phyloP scores from a whole-genome alignment of 1,284 basidiomycete species.

The Omphalotus olearius region DNA sequence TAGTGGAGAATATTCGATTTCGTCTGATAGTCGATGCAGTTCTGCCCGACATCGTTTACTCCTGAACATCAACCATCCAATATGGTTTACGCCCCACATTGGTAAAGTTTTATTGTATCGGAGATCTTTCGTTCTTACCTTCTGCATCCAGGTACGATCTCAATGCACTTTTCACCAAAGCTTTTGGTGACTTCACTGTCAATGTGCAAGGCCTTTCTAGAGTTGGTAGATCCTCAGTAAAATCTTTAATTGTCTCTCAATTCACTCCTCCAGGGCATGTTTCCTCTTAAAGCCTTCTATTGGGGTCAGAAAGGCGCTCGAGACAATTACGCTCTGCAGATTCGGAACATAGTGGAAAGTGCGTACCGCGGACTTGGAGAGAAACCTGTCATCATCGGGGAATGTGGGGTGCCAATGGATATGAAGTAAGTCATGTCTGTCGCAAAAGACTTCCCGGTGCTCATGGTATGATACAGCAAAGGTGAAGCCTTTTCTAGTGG shows the following conservation, averaged over 20 bases:
- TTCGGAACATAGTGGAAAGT: slow-evolving; percentile 72
- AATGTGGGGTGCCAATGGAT: slow-evolving; percentile 92
- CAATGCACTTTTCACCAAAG: slow-evolving; percentile 78
- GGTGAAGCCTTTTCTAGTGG: slow-evolving; percentile 69
- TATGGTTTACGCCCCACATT: slow-evolving; percentile 89
- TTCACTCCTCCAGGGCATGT: slow-evolving; percentile 65
- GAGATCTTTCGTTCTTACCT: background rate
- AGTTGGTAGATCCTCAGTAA: slow-evolving; percentile 38
- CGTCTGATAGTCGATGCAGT: slow-evolving; percentile 38
- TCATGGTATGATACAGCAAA: slow-evolving; percentile 39
- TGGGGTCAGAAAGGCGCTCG: slow-evolving; percentile 81
- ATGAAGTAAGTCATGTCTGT: slow-evolving; percentile 64
- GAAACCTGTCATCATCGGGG: slow-evolving; percentile 80
- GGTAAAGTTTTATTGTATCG: slow-evolving; percentile 41
- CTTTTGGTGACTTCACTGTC: slow-evolving; percentile 77
- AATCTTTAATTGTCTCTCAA: slow-evolving; percentile 10
- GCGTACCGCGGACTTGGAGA: slow-evolving; percentile 70
- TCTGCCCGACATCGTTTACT: slow-evolving; percentile 77
- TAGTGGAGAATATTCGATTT: background rate
- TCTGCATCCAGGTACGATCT: slow-evolving; percentile 74
- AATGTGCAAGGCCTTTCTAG: slow-evolving; percentile 88
- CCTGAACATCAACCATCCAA: slow-evolving; percentile 57
- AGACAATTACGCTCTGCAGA: slow-evolving; percentile 80
- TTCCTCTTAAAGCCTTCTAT: slow-evolving; percentile 74
- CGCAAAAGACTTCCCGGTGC: background rate